Evolutionary conservation across 2,329 filamentous ascomycete genomes (phyloP).

Genomic region (Stachybotrys elegans): DNA sequence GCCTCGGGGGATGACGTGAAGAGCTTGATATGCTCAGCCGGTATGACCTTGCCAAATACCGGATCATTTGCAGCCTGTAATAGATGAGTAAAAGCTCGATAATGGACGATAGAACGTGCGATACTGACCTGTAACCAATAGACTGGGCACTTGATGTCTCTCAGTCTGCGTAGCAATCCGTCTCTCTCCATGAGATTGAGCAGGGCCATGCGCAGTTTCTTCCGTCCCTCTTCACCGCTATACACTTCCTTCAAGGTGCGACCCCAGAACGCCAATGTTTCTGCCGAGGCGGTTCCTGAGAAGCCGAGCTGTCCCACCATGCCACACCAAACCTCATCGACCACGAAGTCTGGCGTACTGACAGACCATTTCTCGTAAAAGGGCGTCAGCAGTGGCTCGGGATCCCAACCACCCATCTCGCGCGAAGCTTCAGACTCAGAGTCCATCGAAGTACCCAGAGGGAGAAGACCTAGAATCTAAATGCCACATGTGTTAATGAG

Average conservation of each 20-base stretch:
- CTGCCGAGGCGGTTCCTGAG: slow-evolving; percentile 29
- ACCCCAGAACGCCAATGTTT: slow-evolving; percentile 39
- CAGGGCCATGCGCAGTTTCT: slow-evolving; percentile 40
- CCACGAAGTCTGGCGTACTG: slow-evolving; percentile 41
- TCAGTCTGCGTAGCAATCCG: slow-evolving; percentile 38
- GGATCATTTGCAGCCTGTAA: slow-evolving; percentile 39
- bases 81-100: not conserved
- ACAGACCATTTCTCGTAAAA: slow-evolving; percentile 39
- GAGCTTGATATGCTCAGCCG: slow-evolving; percentile 44
- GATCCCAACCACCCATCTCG: slow-evolving; percentile 45
- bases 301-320: slow-evolving; percentile 42
- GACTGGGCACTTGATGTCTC: slow-evolving; percentile 45
- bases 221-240: slow-evolving; percentile 43
- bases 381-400: slow-evolving; percentile 31
- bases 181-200: slow-evolving; percentile 41
- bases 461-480: slow-evolving; percentile 42
- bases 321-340: slow-evolving; percentile 40
- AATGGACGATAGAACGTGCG: not conserved
- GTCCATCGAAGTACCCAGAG: slow-evolving; percentile 48
- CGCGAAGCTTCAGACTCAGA: slow-evolving; percentile 42
- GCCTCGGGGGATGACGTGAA: slow-evolving; percentile 41
- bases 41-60: slow-evolving; percentile 33
- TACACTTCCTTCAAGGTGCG: slow-evolving; percentile 40
- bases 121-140: slow-evolving; percentile 45
- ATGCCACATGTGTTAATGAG: slow-evolving; percentile 5